These are phyloP conservation scores for cucumber (Cucumis sativus) DNA, from an alignment of 306 rosid genomes.

Conservation along the genomic window Cucumber_9930_V3 NC_026660.2:2600001-2600500, in stretches of 20 bases:
- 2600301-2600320: not conserved
- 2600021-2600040: not conserved
- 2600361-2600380: not conserved
- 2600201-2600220: constrained; percentile 54
- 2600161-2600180: constrained; percentile 65
- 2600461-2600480: not conserved
- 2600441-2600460: not conserved
- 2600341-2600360: not conserved
- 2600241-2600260: constrained; percentile 59
- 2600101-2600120: not conserved
- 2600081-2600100: not conserved
- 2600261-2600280: not conserved
- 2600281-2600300: not conserved
- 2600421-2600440: not conserved
- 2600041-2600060: not conserved
- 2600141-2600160: constrained; percentile 31
- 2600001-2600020: not conserved
- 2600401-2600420: not conserved
- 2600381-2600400: not conserved
- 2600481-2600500: not conserved
- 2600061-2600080: not conserved
- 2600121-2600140: constrained; percentile 15
- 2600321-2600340: not conserved
- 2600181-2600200: constrained; percentile 72
- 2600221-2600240: constrained; percentile 69